Base-by-base conservation (phyloP, 768 basidiomycete species). In the Pisolithus albus region DNA sequence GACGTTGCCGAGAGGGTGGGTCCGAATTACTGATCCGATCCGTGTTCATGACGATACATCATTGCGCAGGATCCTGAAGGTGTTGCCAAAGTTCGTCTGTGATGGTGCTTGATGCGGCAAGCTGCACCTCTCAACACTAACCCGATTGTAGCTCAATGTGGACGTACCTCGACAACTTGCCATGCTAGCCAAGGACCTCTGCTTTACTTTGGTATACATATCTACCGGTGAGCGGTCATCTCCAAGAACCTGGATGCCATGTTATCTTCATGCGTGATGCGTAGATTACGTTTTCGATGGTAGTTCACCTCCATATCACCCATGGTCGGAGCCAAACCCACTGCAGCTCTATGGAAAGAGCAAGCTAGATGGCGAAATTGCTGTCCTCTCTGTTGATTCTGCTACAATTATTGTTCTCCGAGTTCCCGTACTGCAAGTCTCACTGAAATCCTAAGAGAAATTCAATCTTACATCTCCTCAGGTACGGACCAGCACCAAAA, bases 271-370 rank as follows among this genome's bases (percentile, higher is more conserved):
- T 26, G 16, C 16, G 21, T n/a, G 50, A 43, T 47, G 48, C 23
- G 26, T 58, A 86, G 93, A 99, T 68, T 97, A 97, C 69, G 92
- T 99, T 15, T 98, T 98, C 62, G 91, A 94, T 56, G 95, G 95
- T 1, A 84, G 79, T n/a, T 83, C 84, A 1, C 91, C 95, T 3
- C 92, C 93, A 0, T 99, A 99, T 71, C 75, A 79, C 6, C 86
- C 91, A 0, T 74, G 75, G 7, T 81, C 85, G 13, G 61, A 67
- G 30, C 80, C 90, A 11, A 90, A 92, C 62, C 95, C 95, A 1
- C 70, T 97, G 34, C 88, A 99, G 50, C 72, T 88, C 15, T 99
- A 99, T 32, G 95, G 92, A 1, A 70, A 77, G 59, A 86, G 88
- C 3, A 99, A 99, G 67, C 77, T 84, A 34, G 88, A 84, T 21